Conservation (phyloP, 768 basidiomycete species). For the Phlebiopsis flavidoalba region DNA sequence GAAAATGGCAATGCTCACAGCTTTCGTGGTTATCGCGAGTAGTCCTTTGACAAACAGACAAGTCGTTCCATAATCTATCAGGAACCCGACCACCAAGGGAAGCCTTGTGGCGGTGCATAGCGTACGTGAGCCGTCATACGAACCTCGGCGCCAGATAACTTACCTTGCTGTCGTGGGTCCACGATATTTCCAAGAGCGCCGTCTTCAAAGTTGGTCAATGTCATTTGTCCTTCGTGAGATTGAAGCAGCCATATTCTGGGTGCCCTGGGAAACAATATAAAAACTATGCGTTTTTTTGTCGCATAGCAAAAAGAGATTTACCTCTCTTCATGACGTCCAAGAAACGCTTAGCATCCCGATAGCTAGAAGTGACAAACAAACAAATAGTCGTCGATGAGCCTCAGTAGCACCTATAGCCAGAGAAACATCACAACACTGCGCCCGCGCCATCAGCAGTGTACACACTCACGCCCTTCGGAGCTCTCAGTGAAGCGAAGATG, state of each 20-base stretch:
- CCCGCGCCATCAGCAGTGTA: background rate
- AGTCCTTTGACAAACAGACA: conserved; percentile 82
- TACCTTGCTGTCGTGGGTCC: conserved; percentile 37
- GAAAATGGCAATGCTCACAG: conserved; percentile 36
- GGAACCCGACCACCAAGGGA: conserved; percentile 93
- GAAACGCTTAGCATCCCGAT: conserved; percentile 57
- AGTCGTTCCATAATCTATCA: conserved; percentile 68
- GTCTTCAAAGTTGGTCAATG: conserved; percentile 79
- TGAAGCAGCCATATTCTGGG: conserved; percentile 91
- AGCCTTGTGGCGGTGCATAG: conserved; percentile 40
- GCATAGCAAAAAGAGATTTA: conserved; percentile 17
- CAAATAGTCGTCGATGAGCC: conserved; percentile 94
- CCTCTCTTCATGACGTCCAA: conserved; percentile 73
- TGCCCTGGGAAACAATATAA: conserved; percentile 49
- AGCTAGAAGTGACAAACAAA: conserved; percentile 75
- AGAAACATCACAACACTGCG: background rate
- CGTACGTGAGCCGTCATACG: background rate
- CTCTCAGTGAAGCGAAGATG: conserved; percentile 51
- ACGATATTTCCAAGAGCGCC: conserved; percentile 48
- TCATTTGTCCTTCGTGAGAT: conserved; percentile 88
- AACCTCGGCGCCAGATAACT: conserved; percentile 14
- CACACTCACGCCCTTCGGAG: conserved; percentile 53
- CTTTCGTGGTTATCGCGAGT: conserved; percentile 58
- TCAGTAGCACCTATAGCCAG: conserved; percentile 60
- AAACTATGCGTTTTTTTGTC: background rate